Base-by-base conservation (phyloP, 176 grass and related monocot species). In the Oryza longistaminata region DNA sequence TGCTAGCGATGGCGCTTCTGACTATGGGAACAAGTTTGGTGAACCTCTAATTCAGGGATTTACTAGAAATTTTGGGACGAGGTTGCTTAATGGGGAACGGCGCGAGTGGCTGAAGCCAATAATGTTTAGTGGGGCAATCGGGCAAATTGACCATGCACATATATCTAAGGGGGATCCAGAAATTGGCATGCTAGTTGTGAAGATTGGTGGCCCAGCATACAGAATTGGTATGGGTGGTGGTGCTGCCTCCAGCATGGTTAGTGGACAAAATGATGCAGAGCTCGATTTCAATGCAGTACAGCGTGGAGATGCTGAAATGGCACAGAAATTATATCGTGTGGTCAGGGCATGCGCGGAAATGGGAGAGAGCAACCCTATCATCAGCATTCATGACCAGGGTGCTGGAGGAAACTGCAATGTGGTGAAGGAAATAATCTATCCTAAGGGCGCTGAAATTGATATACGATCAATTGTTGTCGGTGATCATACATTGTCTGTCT, bases 1-100 rank as follows among this genome's bases (percentile, higher is more conserved):
- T 87, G 85, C 95, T 43, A 98, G 93, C 73, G 87, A 98, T 5
- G 95, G 91, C 33, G 93, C 93, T n/a, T 95, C 92, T 80, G 95
- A 98, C 76, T 98, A 98, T 66, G 95, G 95, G 29, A 98, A 98
- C 84, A 98, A 98, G 74, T 98, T 98, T 77, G 95, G 95, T 13
- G 95, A 95, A 68, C 93, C 95, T 69, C 34, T 95, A 82, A 98
- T 98, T 90, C 93, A 95, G 73, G 95, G 95, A 42, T 98, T 73
- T 69, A 98, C 85, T 31, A 91, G 95, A 82, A 98, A 49, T 53
- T 95, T 95, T 67, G 95, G 95, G 7, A 91, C 86, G 80, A 94
- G 95, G 75, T 6, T 31, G 92, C 39, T 6, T 31, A 53, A 53
- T 53, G 73, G 80, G 34, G 80, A 82, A 37, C 85, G 95, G 6